These are phyloP conservation scores for Maudiozyma saulgeensis DNA, from an alignment of 805 yeast genomes.

Conservation along the genomic window DNA sequence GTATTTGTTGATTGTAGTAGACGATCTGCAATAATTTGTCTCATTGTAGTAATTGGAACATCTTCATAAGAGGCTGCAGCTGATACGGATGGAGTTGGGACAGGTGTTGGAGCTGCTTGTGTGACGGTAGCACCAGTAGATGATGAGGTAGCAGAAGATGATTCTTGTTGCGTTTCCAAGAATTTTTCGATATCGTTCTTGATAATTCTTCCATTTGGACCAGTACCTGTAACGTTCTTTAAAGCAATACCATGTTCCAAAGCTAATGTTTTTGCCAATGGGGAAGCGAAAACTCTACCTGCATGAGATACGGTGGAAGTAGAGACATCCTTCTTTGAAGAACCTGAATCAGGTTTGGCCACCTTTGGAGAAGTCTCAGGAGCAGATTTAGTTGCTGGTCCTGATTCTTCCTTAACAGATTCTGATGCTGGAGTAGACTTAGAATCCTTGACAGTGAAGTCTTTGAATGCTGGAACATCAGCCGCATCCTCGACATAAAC, in stretches of 20 bases:
- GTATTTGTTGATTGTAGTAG: slow-evolving; percentile 74
- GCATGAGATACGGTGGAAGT: slow-evolving; percentile 6
- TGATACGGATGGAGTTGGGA: slow-evolving; percentile 39
- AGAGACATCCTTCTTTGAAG: too few species aligned
- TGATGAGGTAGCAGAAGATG: slow-evolving; percentile 35
- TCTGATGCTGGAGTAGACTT: slow-evolving; percentile 30
- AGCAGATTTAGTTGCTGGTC: slow-evolving; percentile 9
- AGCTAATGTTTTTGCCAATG: slow-evolving; percentile 88
- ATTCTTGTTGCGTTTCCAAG: slow-evolving; percentile 31
- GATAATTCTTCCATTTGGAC: slow-evolving; percentile 90
- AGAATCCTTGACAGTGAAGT: slow-evolving; percentile 72
- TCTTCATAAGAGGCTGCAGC: slow-evolving; percentile 61
- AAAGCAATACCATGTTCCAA: slow-evolving; percentile 84
- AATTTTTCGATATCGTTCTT: slow-evolving; percentile 80
- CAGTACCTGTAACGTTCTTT: slow-evolving; percentile 79
- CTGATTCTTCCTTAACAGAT: slow-evolving; percentile 44
- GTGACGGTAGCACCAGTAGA: slow-evolving; percentile 34
- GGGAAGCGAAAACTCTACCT: slow-evolving; percentile 81
- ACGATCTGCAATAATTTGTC: slow-evolving; percentile 87
- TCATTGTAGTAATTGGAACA: slow-evolving; percentile 81
- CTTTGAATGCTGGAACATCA: slow-evolving; percentile 82
- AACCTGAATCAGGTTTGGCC: too few species aligned
- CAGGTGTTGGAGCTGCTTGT: slow-evolving; percentile 31
- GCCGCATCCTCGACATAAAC: slow-evolving; percentile 83
- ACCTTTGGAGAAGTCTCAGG: neutral